These are phyloP conservation scores for Odonthalia washingtoniensis DNA, from an alignment of 31 red algal genomes.

Conservation along the genomic window DNA sequence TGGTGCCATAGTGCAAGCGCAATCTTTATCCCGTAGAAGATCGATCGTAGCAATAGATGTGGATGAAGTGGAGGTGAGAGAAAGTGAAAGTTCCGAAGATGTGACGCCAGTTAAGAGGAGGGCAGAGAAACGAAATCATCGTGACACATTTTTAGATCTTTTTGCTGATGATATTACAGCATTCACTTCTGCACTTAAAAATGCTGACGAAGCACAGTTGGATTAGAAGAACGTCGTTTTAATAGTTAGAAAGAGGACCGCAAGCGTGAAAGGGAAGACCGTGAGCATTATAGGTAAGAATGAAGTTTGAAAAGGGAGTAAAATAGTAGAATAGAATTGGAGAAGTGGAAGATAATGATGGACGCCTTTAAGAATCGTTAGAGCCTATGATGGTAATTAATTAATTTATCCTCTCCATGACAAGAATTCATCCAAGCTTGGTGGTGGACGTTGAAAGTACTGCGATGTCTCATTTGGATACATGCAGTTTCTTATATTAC, in stretches of 20 bases:
- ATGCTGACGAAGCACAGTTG: too few species aligned
- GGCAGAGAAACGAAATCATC: background rate
- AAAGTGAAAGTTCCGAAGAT: background rate
- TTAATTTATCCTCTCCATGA: too few species aligned
- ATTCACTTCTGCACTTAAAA: background rate
- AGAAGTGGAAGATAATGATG: conserved; percentile 54
- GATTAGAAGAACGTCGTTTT: too few species aligned
- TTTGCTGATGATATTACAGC: background rate
- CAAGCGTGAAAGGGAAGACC: conserved; percentile 5
- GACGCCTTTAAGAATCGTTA: conserved; percentile 19
- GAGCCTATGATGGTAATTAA: too few species aligned
- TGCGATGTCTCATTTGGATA: conserved; percentile 7
- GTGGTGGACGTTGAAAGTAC: background rate
- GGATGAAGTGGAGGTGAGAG: background rate
- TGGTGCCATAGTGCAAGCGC: background rate
- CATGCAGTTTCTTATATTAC: background rate
- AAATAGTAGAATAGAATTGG: background rate
- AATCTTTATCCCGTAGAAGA: background rate
- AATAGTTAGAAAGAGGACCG: too few species aligned
- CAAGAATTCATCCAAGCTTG: background rate
- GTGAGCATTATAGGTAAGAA: background rate
- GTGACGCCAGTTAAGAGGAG: background rate
- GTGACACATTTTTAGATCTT: background rate
- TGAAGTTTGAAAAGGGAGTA: background rate
- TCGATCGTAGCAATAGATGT: background rate